These are phyloP conservation scores for Oryza brachyantha DNA, from an alignment of 176 grass and related monocot species.

Conservation along the genomic window DNA sequence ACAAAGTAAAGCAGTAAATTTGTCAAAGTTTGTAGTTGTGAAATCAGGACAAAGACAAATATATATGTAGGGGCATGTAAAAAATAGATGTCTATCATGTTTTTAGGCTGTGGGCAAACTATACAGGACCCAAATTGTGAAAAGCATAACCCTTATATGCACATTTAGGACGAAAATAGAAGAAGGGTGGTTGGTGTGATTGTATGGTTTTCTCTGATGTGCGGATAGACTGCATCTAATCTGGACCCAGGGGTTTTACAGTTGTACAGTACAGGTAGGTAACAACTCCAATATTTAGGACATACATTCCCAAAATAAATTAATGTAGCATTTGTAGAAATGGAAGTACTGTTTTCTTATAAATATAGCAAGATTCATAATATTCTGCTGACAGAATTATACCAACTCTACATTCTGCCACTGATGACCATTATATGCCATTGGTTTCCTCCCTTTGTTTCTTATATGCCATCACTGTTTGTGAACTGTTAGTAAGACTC, in stretches of 20 bases:
- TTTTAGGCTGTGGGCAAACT: background rate
- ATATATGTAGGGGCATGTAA: background rate
- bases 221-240: background rate
- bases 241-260: background rate
- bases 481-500: too few species aligned
- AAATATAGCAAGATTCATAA: background rate
- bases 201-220: background rate
- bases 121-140: background rate
- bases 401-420: background rate
- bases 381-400: background rate
- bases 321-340: background rate
- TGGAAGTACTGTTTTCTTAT: background rate
- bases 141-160: background rate
- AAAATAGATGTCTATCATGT: background rate
- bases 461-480: background rate
- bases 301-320: conserved; percentile 9
- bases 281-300: background rate
- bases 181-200: background rate
- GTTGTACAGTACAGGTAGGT: background rate
- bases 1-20: background rate
- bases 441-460: background rate
- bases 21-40: background rate
- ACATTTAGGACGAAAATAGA: background rate
- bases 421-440: background rate
- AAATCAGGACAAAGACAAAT: too few species aligned